Evolutionary conservation across 1,139 yeast genomes (phyloP), one percentile per base, ranked within the genome.

Genomic region (Zygoascus sp.): DNA sequence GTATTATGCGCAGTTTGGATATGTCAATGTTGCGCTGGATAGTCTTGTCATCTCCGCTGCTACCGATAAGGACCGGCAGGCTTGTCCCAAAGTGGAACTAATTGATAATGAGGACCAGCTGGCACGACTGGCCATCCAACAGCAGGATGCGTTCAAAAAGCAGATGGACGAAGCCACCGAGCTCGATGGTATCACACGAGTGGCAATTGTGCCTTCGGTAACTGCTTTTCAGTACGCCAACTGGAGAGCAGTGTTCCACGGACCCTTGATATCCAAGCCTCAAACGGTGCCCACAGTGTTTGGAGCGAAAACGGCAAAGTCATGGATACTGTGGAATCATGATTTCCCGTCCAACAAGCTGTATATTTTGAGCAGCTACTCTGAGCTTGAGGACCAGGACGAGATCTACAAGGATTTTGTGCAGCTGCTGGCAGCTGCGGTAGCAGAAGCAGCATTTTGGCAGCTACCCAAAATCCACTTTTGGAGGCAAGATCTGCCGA

Each of bases 1-100:
- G 48, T 83, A 77, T 62, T 83, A 84, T 61, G 62, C 69, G 30
- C 68, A 70, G 48, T 72, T 75, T 56, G 94, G 87, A 1, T 84
- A 80, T 62, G 65, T 68, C 37, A 73, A 50, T 40, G 50, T 52
- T n/a, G 53, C 52, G 22, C 37, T 66, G 15, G 43, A 51, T 7
- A 63, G 59, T 48, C 41, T 61, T 20, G 46, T 44, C 36, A 43
- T 60, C 41, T 48, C 61, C 27, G 52, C 67, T 13, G 49, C 37
- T 6, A 34, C 37, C 13, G 35, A 34, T 32, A 30, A 32, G 9
- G 32, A 27, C 9, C 19, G 13, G 9, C n/a, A n/a, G n/a, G 17
- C 30, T n/a, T 3, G 22, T 11, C 13, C 23, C 11, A 16, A 32
- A 7, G 20, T 32, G 42, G 27, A 32, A 20, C 28, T 34, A 13